Percentiles rank a stretch among this genome's conserved stretches.
phyloP scores from a whole-genome alignment of 1,284 basidiomycete genomes.

The Heliocybe sulcata region DNA sequence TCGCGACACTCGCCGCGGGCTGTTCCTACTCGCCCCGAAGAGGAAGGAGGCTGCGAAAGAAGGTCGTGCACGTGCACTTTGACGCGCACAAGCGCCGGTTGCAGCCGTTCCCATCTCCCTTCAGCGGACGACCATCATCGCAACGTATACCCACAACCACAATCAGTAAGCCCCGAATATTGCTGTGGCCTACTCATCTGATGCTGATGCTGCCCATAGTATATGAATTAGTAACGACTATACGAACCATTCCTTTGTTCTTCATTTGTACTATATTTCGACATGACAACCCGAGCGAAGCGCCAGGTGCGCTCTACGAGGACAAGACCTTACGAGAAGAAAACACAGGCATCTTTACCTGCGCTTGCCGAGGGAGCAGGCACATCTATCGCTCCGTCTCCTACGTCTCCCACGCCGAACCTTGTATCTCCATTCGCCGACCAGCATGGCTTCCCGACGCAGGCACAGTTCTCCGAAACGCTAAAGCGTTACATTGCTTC shows the following conservation, averaged over 20 bases:
- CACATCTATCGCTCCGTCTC: not conserved
- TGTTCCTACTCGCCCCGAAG: not conserved
- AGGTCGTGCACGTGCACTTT: not conserved
- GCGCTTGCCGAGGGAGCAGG: not conserved
- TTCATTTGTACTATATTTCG: not conserved
- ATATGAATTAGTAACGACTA: not conserved
- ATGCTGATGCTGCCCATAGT: not conserved
- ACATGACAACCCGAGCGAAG: not conserved
- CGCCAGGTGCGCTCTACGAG: not conserved
- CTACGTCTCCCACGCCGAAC: not conserved
- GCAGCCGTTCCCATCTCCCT: not conserved
- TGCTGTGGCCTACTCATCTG: not conserved
- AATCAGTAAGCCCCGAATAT: not conserved
- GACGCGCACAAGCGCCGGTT: not conserved
- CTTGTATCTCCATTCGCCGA: not conserved
- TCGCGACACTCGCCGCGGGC: not conserved
- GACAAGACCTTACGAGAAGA: not conserved
- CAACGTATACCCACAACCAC: not conserved
- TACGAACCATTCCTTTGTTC: not conserved
- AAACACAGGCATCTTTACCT: not conserved
- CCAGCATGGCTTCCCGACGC: not conserved
- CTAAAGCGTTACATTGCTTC: not conserved
- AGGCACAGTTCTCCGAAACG: not conserved
- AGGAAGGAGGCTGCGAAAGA: not conserved
- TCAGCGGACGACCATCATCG: not conserved